Evolutionary conservation across 257 asterid genomes (phyloP).

Genomic region (Fraxinus quadrangulata): DNA sequence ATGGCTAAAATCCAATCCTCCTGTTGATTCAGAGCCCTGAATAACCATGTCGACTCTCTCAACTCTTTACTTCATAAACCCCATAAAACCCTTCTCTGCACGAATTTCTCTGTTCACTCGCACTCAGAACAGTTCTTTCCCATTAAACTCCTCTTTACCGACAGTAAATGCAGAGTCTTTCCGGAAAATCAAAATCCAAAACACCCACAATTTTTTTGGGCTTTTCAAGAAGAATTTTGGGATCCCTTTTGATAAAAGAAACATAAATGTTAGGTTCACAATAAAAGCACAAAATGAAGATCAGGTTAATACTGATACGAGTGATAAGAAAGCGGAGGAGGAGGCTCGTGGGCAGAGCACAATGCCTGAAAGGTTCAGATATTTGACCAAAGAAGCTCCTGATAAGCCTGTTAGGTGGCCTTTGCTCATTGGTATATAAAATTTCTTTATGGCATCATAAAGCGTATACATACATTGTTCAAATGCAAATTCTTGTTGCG

Average conservation of each 20-base stretch:
- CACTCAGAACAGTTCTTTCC: slow-evolving; percentile 20
- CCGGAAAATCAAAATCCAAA: slow-evolving; percentile 24
- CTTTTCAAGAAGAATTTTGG: slow-evolving; percentile 29
- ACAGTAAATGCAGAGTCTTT: slow-evolving; percentile 28
- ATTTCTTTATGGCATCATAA: not conserved
- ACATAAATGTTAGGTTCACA: slow-evolving; percentile 32
- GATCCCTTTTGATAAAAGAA: slow-evolving; percentile 19
- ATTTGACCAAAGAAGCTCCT: slow-evolving; percentile 73
- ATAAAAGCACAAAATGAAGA: slow-evolving; percentile 44
- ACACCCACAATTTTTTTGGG: slow-evolving; percentile 31
- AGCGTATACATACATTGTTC: not conserved
- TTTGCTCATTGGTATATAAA: slow-evolving; percentile 58
- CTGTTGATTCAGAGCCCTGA: slow-evolving; percentile 10
- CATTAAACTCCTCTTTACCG: slow-evolving; percentile 24
- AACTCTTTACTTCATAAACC: slow-evolving; percentile 37
- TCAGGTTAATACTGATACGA: slow-evolving; percentile 26
- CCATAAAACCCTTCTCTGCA: slow-evolving; percentile 28
- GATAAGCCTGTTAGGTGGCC: slow-evolving; percentile 85
- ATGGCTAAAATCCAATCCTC: slow-evolving; percentile 27
- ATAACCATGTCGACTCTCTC: slow-evolving; percentile 49
- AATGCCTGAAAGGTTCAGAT: slow-evolving; percentile 85
- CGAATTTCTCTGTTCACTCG: slow-evolving; percentile 19
- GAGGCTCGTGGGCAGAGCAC: slow-evolving; percentile 69
- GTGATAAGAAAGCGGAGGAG: slow-evolving; percentile 42
- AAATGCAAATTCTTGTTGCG: not conserved